These are phyloP conservation scores for Pseudoperonospora humuli DNA, from an alignment of 352 stramenopile genomes.

Conservation along the genomic window DNA sequence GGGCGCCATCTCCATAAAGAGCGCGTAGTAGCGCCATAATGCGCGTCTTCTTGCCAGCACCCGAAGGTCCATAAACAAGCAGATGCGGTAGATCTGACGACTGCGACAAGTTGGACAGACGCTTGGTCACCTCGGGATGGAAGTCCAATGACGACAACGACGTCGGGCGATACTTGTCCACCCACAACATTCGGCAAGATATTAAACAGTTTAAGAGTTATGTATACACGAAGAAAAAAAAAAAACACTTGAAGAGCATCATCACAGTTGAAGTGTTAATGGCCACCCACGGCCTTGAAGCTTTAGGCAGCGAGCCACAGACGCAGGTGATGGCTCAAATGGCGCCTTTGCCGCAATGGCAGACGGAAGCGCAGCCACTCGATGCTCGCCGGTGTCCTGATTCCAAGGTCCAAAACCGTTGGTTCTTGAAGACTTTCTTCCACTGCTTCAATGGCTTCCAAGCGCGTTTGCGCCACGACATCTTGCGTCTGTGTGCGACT, in stretches of 20 bases:
- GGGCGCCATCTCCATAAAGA: constrained; percentile 92
- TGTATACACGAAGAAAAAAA: too few species aligned
- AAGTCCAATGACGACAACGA: constrained; percentile 90
- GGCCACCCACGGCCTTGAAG: too few species aligned
- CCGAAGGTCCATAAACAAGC: constrained; percentile 96
- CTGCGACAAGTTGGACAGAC: constrained; percentile 69
- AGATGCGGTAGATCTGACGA: constrained; percentile 92
- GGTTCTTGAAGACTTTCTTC: constrained; percentile 65
- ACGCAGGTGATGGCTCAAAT: constrained; percentile 52
- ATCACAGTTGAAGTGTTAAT: too few species aligned
- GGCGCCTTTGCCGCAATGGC: constrained; percentile 36
- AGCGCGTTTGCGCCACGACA: constrained; percentile 35
- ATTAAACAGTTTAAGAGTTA: too few species aligned
- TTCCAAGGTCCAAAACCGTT: constrained; percentile 50
- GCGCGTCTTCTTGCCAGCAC: constrained; percentile 98
- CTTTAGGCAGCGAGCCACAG: constrained; percentile 43
- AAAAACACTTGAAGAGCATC: too few species aligned
- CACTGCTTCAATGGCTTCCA: constrained; percentile 48
- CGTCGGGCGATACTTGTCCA: constrained; percentile 97
- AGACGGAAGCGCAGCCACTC: constrained; percentile 65
- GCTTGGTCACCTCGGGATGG: constrained; percentile 90
- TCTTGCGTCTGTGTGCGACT: constrained; percentile 29
- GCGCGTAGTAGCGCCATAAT: constrained; percentile 93
- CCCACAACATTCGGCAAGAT: constrained; percentile 86
- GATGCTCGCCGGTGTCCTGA: constrained; percentile 21